phyloP scores from a whole-genome alignment of 2,329 filamentous ascomycete genomes.

The Chrysosporium keratinophilum region DNA sequence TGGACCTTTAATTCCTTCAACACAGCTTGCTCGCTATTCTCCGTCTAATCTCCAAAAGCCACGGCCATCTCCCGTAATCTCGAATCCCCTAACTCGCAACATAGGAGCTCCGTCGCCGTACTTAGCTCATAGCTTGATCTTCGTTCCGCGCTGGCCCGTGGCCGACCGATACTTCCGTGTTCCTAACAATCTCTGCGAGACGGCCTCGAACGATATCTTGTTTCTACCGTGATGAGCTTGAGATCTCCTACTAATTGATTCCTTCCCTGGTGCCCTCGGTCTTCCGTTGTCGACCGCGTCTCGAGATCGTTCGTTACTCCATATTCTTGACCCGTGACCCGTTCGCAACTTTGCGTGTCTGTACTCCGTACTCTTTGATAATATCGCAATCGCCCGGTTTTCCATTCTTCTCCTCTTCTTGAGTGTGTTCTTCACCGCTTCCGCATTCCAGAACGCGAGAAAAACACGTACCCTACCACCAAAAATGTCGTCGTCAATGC shows the following conservation, averaged over 20 bases:
- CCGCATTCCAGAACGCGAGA: neutral
- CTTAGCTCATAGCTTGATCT: neutral
- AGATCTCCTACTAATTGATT: neutral
- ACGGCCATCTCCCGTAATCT: neutral
- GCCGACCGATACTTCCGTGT: neutral
- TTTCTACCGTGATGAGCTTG: neutral
- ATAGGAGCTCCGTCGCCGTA: neutral
- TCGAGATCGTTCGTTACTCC: neutral
- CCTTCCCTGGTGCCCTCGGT: neutral
- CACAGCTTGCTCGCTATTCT: neutral
- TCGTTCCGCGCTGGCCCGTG: constrained; percentile 2
- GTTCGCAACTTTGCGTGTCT: no score
- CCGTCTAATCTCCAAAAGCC: neutral
- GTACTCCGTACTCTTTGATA: no score
- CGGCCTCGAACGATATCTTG: neutral
- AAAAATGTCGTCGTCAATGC: constrained; percentile 42
- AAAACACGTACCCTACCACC: neutral
- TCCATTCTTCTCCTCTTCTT: neutral
- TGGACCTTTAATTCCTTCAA: neutral
- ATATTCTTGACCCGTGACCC: no score
- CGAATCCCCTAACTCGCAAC: neutral
- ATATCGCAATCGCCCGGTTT: neutral
- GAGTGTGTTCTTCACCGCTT: neutral
- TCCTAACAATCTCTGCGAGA: neutral
- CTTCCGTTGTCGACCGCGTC: neutral